Conservation (phyloP, 305 asterid species). For the Fraxinus latifolia region DNA sequence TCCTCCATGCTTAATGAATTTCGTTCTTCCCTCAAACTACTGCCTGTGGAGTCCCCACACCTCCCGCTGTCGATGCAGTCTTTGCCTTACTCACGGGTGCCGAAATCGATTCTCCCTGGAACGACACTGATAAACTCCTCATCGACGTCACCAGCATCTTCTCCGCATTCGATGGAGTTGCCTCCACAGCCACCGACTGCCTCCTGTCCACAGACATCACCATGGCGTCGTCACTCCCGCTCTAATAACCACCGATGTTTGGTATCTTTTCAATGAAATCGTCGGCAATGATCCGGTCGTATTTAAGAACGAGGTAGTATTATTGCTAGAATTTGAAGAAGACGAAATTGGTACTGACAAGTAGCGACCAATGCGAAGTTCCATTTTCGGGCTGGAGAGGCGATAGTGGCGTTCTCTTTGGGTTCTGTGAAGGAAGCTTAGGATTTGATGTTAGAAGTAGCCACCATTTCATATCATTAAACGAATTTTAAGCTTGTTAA, state of each 20-base stretch:
- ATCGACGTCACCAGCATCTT: constrained; percentile 55
- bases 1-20: no score
- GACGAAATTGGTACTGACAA: no score
- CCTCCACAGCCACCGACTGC: constrained; percentile 38
- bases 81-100: constrained; percentile 53
- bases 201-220: constrained; percentile 63
- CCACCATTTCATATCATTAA: no score
- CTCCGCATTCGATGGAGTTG: constrained; percentile 49
- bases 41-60: constrained; percentile 29
- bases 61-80: constrained; percentile 27
- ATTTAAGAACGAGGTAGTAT: constrained; percentile 49
- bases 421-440: no score
- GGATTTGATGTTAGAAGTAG: no score
- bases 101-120: constrained; percentile 74
- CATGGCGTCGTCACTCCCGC: constrained; percentile 33
- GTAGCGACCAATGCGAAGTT: no score
- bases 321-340: background rate
- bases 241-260: constrained; percentile 47
- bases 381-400: no score
- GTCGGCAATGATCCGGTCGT: constrained; percentile 39
- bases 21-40: constrained; percentile 35
- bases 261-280: constrained; percentile 42
- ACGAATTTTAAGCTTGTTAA: no score
- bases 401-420: no score
- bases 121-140: constrained; percentile 72